Base-by-base conservation (phyloP, 2,329 filamentous ascomycete genomes). In the Thielaviopsis ethacetica region DNA sequence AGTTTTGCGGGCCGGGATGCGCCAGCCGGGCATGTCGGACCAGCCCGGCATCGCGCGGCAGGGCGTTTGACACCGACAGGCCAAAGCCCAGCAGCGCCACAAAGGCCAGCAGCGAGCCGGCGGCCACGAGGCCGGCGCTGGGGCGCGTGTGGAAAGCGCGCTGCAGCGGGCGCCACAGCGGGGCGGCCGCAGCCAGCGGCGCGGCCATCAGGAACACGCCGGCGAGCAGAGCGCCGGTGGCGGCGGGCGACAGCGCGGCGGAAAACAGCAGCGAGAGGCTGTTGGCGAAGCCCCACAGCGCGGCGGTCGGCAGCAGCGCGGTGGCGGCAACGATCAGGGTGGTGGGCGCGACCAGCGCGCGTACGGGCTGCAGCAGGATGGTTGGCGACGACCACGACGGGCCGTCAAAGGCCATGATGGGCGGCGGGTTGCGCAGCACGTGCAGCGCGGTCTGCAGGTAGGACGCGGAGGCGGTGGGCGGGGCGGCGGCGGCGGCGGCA, bases 311-410 rank as follows among this genome's bases (percentile, higher is more conserved):
- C 0, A 81, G 68, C 24, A 75, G 65, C 0, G 76, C 72, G 1
- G 74, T 67, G 5, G 73, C 59, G 24, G 75, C 72, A 15, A 78
- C 69, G 1, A 81, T 69, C 15, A 71, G 57, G 0, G 75, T 75
- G 0, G 76, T 78, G 1, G 79, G 79, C 0, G 79, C 75, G 15
- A 71, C 62, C 56, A 77, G 67, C 7, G 77, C 76, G 5, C 76
- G 72, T 0, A 76, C 71, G 0, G 71, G 71, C 58, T 79, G 75
- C n/a, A 77, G 66, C 17, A 75, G 65, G 1, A 68, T 65, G 0
- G 63, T 55, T 2, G 65, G 19, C 60, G 70, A 65, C 38, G 68
- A n/a, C 57, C 51, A 58, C 10, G 27, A 6, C 4, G 57, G 21
- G 5, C 68, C 68, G 47, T 62, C 62, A 61, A 73, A 77, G 0